Percentiles rank a stretch among this genome's conserved stretches.
These are phyloP conservation scores for Aspergillus hortae DNA, from an alignment of 2,329 filamentous ascomycete species.

Conservation along the genomic window DNA sequence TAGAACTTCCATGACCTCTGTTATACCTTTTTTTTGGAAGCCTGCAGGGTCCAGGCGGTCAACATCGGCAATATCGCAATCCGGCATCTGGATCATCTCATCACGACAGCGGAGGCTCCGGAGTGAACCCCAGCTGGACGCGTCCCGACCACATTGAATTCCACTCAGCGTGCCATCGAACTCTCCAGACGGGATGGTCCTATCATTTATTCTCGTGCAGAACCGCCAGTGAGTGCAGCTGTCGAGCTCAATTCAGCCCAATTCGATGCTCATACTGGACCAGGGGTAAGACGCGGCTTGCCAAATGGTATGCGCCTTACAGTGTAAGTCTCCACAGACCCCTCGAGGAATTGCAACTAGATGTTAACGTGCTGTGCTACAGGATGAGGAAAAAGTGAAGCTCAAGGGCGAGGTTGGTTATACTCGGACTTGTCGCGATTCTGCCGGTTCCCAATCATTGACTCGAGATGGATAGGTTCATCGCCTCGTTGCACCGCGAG, in stretches of 20 bases:
- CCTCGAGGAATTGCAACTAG: background rate
- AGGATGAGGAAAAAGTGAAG: constrained; percentile 98
- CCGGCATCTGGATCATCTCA: constrained; percentile 18
- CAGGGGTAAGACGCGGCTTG: constrained; percentile 95
- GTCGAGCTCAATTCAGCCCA: background rate
- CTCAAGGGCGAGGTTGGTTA: constrained; percentile 84
- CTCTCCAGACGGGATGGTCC: constrained; percentile 48
- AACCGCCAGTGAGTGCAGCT: constrained; percentile 68
- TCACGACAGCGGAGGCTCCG: constrained; percentile 23
- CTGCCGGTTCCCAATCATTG: background rate
- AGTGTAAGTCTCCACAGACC: constrained; percentile 52
- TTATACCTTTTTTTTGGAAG: too few species aligned
- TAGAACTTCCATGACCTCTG: too few species aligned
- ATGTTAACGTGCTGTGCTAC: background rate
- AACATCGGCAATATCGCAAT: constrained; percentile 23
- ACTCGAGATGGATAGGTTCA: constrained; percentile 62
- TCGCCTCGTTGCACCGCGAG: constrained; percentile 92
- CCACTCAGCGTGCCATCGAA: constrained; percentile 15
- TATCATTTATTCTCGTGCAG: constrained; percentile 87
- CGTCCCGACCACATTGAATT: background rate
- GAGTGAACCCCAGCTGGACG: constrained; percentile 1
- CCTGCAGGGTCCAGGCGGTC: constrained; percentile 21
- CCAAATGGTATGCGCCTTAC: constrained; percentile 99
- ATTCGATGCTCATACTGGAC: constrained; percentile 20
- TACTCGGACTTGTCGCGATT: constrained; percentile 1